Evolutionary conservation across 2,329 filamentous ascomycete species (phyloP).

Genomic region (Diaporthe velutina): DNA sequence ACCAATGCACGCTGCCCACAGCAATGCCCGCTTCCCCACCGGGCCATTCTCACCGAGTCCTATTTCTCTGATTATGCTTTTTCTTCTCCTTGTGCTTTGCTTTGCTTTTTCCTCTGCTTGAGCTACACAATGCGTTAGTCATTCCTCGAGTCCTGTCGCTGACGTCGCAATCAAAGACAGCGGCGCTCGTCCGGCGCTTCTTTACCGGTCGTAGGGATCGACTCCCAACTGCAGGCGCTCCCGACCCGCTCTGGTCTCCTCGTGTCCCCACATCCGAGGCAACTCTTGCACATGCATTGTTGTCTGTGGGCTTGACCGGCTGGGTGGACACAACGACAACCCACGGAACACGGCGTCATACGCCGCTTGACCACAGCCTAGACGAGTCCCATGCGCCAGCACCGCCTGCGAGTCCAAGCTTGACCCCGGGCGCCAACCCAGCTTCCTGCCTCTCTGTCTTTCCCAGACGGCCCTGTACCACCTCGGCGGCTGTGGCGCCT

Average conservation of each 20-base stretch:
- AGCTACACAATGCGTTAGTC: constrained; percentile 30
- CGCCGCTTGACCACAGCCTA: constrained; percentile 21
- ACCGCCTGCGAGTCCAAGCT: constrained; percentile 27
- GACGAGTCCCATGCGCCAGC: constrained; percentile 7
- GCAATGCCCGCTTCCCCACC: constrained; percentile 32
- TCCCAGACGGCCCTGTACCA: constrained; percentile 4
- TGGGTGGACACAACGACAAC: constrained; percentile 23
- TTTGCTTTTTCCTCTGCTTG: constrained; percentile 12
- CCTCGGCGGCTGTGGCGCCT: constrained; percentile 24
- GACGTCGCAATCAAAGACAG: constrained; percentile 37
- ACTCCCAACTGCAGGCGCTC: constrained; percentile 27
- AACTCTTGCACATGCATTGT: constrained; percentile 27
- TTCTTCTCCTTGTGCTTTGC: background rate
- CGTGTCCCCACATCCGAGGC: constrained; percentile 34
- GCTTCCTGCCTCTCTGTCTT: background rate
- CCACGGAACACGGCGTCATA: constrained; percentile 24
- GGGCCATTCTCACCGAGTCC: constrained; percentile 35
- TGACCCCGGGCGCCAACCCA: constrained; percentile 10
- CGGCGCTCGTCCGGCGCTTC: constrained; percentile 27
- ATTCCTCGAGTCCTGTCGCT: constrained; percentile 32
- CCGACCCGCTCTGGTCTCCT: constrained; percentile 30
- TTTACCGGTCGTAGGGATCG: constrained; percentile 35
- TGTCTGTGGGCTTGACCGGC: constrained; percentile 15
- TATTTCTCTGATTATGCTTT: constrained; percentile 29
- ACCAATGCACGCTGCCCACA: constrained; percentile 36